Base-by-base conservation (phyloP, 208 protist genomes). In the Herpetomonas tarakana region DNA sequence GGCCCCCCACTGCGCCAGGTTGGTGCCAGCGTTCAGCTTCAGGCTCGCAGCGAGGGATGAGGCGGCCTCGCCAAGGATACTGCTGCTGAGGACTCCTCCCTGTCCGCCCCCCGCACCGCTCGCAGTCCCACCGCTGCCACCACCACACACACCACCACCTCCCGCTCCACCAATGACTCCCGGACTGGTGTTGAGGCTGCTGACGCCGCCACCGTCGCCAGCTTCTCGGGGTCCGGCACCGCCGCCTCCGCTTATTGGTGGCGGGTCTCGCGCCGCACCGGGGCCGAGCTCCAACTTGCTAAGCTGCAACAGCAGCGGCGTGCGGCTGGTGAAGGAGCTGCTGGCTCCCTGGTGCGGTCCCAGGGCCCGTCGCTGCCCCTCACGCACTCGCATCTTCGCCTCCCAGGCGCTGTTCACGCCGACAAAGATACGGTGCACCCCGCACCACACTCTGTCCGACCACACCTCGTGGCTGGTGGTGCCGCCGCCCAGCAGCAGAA, bases 401-500 rank as follows among this genome's bases (percentile, higher is more conserved):
- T 60, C 47, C 19, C 60, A 58, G 14, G 28, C 30, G 7, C 22
- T 49, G 25, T 69, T 64, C 2, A 65, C 38, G 14, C n/a, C 41
- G 30, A 54, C 46, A 6, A 74, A 25, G 9, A 16, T 54, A 24
- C 56, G 52, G 31, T 80, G 72, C 18, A 79, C 35, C 24, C 62
- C 52, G 56, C 75, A 87, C 52, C 71, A 70, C 19, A 91, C 68
- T 26, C 76, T 77, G 47, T 88, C 78, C 0, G 68, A 70, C 81
- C 83, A 93, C 51, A 88, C 74, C 41, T 91, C 76, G 1, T 65
- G 62, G 45, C 65, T 56, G 31, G 73, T 69, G 0, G 78, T 83
- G 41, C 87, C 83, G 27, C 87, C 83, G 30, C 87, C 87, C 7
- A 93, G 76, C 22, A 79, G 49, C 16, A 93, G 53, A 26, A 89